A percentile compares a stretch with the other conserved stretches of the same genome.
Evolutionary conservation across 2,329 filamentous ascomycete genomes (phyloP).

Genomic region (Basipetospora sp.): DNA sequence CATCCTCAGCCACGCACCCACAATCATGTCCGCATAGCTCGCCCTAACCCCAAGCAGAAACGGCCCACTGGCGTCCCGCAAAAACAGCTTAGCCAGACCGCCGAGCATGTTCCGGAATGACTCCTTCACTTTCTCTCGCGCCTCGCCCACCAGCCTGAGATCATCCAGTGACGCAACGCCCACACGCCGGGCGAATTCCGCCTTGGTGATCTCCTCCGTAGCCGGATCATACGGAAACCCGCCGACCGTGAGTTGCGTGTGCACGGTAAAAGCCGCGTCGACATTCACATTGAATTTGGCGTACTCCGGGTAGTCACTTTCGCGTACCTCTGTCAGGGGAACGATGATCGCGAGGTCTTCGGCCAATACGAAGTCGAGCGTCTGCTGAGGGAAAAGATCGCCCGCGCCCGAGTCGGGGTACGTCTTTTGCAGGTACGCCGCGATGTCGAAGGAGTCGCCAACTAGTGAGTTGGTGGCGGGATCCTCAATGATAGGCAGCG

Average conservation of each 20-base stretch:
- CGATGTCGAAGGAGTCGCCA: slow-evolving; percentile 54
- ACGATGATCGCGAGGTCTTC: slow-evolving; percentile 13
- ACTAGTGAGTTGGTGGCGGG: slow-evolving; percentile 23
- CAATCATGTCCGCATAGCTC: slow-evolving; percentile 41
- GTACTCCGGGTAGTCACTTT: slow-evolving; percentile 21
- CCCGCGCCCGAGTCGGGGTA: slow-evolving; percentile 32
- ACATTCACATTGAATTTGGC: slow-evolving; percentile 38
- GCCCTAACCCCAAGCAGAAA: slow-evolving; percentile 31
- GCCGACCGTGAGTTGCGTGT: slow-evolving; percentile 25
- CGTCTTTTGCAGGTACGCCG: slow-evolving; percentile 38
- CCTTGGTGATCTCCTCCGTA: slow-evolving; percentile 20
- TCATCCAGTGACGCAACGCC: slow-evolving; percentile 30
- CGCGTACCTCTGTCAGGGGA: slow-evolving; percentile 22
- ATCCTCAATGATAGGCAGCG: slow-evolving; percentile 43
- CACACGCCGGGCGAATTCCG: slow-evolving; percentile 33
- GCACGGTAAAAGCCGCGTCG: slow-evolving; percentile 37
- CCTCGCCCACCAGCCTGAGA: slow-evolving; percentile 22
- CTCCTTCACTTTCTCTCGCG: slow-evolving; percentile 20
- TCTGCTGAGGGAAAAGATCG: slow-evolving; percentile 32
- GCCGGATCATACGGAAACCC: slow-evolving; percentile 36
- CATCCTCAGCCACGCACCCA: slow-evolving; percentile 40
- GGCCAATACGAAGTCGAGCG: slow-evolving; percentile 24
- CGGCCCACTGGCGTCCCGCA: slow-evolving; percentile 24
- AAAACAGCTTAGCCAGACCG: slow-evolving; percentile 20
- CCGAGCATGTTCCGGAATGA: slow-evolving; percentile 22